These are phyloP conservation scores for Aspergillus baeticus DNA, from an alignment of 495 filamentous ascomycete species.

Conservation along the genomic window DNA sequence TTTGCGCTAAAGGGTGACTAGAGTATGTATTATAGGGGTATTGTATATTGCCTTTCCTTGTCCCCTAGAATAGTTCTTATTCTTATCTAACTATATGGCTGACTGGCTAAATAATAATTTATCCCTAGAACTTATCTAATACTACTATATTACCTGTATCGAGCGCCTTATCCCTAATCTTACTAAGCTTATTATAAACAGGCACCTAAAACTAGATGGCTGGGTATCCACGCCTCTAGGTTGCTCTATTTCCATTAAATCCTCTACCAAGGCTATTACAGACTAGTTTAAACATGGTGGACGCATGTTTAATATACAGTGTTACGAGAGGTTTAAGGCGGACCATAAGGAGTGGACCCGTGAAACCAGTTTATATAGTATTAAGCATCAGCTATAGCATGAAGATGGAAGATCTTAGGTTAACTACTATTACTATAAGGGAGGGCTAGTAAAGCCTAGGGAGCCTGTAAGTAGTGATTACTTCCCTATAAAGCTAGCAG, in stretches of 20 bases:
- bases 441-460: conserved; percentile 4
- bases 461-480: conserved; percentile 1
- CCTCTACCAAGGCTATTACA: conserved; percentile 7
- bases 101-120: conserved; percentile 4
- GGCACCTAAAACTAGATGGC: conserved; percentile 2
- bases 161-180: conserved; percentile 8
- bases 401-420: background rate
- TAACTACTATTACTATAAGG: conserved; percentile 5
- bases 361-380: too few species aligned
- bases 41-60: too few species aligned
- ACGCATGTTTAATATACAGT: too few species aligned
- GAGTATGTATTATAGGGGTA: background rate
- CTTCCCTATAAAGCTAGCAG: background rate
- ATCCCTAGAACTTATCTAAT: conserved; percentile 6
- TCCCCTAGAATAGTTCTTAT: too few species aligned
- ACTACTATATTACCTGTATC: conserved; percentile 10
- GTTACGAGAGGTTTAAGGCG: too few species aligned
- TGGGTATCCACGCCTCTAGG: conserved; percentile 8
- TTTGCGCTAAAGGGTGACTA: too few species aligned
- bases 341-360: too few species aligned
- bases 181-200: background rate
- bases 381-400: too few species aligned
- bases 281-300: conserved; percentile 4
- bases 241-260: conserved; percentile 4
- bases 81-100: too few species aligned